Evolutionary conservation across 345 rosid genomes (phyloP).

Genomic region (Pistacia vera): DNA sequence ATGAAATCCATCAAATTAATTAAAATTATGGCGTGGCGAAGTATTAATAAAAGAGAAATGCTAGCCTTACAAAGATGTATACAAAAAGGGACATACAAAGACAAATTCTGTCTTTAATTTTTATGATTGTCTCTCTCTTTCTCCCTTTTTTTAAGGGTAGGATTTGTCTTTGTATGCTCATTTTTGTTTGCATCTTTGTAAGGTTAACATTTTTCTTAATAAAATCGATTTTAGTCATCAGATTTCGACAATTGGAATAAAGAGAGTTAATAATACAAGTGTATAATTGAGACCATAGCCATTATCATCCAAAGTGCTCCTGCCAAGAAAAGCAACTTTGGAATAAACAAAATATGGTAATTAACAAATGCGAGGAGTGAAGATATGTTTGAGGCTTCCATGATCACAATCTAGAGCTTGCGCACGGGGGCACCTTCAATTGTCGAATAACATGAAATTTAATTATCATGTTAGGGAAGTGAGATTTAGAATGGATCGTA

Average conservation of each 20-base stretch:
- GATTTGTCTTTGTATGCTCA: too few relatives aligned
- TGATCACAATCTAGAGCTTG: neutral
- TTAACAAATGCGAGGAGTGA: neutral
- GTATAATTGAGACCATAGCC: neutral
- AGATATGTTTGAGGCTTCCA: neutral
- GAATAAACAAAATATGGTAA: neutral
- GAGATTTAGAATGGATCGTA: neutral
- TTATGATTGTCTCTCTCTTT: too few relatives aligned
- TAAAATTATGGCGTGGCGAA: too few relatives aligned
- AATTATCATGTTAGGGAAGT: neutral
- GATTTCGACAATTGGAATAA: neutral
- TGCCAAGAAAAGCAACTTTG: neutral
- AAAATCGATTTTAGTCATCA: neutral
- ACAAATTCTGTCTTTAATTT: too few relatives aligned
- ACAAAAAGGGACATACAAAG: too few relatives aligned
- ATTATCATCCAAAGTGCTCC: conserved; percentile 19
- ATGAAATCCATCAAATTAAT: too few relatives aligned
- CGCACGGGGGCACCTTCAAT: neutral
- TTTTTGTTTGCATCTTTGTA: too few relatives aligned
- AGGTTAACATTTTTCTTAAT: too few relatives aligned
- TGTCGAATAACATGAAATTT: neutral
- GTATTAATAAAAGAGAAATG: too few relatives aligned
- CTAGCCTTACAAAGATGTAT: too few relatives aligned
- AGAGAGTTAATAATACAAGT: neutral
- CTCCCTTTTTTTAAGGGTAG: too few relatives aligned